A percentile compares a stretch with the other conserved stretches of the same genome.
Conservation (phyloP, 1,139 yeast genomes). For the Kluyveromyces marxianus region DNA sequence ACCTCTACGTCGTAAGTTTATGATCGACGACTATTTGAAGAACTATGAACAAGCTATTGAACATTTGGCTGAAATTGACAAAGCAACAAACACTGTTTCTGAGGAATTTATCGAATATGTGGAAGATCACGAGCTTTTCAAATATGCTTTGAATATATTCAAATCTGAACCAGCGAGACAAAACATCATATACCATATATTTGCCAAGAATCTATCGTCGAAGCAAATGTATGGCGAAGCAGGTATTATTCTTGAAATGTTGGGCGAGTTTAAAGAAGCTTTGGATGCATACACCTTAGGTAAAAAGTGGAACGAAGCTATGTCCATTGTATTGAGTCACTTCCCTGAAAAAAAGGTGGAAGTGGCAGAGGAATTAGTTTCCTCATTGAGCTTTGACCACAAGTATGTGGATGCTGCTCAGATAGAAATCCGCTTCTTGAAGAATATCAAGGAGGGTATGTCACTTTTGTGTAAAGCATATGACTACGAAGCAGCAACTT, state of each 20-base stretch:
- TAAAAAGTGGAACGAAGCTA: constrained; percentile 80
- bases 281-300: constrained; percentile 61
- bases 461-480: constrained; percentile 67
- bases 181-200: constrained; percentile 46
- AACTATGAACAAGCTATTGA: constrained; percentile 59
- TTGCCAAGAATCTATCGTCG: constrained; percentile 54
- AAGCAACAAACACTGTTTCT: constrained; percentile 34
- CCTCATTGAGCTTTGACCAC: constrained; percentile 58
- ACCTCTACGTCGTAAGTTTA: constrained; percentile 59
- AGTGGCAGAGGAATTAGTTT: constrained; percentile 53
- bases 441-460: constrained; percentile 56
- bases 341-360: constrained; percentile 35
- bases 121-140: constrained; percentile 65
- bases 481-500: constrained; percentile 66
- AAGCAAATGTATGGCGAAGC: constrained; percentile 60
- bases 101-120: constrained; percentile 65
- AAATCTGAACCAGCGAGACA: constrained; percentile 52
- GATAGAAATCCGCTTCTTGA: constrained; percentile 56
- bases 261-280: constrained; percentile 52
- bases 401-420: constrained; percentile 79
- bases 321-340: constrained; percentile 45
- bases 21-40: constrained; percentile 74
- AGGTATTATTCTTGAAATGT: constrained; percentile 67
- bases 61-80: constrained; percentile 51
- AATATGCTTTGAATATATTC: constrained; percentile 57